These are phyloP conservation scores for Sanghuangporus weigelae DNA, from an alignment of 1,284 basidiomycete species.

Conservation along the genomic window DNA sequence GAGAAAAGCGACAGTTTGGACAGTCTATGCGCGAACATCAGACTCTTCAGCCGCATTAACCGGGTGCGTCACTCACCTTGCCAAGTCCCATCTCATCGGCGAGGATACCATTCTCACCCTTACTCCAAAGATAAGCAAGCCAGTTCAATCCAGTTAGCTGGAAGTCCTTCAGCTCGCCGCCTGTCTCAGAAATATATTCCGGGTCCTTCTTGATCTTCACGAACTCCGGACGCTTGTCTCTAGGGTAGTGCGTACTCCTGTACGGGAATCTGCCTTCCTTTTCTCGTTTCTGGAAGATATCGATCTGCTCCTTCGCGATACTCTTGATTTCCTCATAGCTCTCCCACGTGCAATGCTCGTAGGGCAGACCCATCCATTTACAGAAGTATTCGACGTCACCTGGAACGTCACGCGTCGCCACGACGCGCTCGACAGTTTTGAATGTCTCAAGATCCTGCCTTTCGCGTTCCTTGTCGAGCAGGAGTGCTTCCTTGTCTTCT, in stretches of 20 bases:
- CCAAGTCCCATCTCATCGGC: conserved; percentile 99
- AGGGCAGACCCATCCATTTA: conserved; percentile 96
- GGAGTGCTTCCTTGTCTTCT: conserved; percentile 87
- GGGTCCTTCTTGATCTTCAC: conserved; percentile 89
- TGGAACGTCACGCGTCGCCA: conserved; percentile 73
- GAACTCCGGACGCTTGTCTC: conserved; percentile 75
- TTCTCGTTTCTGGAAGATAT: conserved; percentile 76
- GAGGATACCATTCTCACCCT: conserved; percentile 94
- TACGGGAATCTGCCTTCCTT: conserved; percentile 81
- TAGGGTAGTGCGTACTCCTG: conserved; percentile 72
- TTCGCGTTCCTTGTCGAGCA: conserved; percentile 86
- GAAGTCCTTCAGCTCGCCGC: conserved; percentile 93
- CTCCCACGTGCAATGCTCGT: conserved; percentile 98
- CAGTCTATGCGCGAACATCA: conserved; percentile 51
- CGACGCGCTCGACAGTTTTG: conserved; percentile 90
- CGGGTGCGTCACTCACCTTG: conserved; percentile 50
- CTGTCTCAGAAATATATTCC: conserved; percentile 73
- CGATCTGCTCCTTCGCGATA: conserved; percentile 73
- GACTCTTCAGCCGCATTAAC: conserved; percentile 18
- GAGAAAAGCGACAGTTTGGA: conserved; percentile 94
- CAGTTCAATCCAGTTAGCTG: conserved; percentile 98
- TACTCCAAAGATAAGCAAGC: conserved; percentile 94
- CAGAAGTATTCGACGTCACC: conserved; percentile 87
- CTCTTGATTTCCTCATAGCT: conserved; percentile 72
- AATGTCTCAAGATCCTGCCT: conserved; percentile 88